Percentiles rank a stretch among this genome's conserved stretches.
phyloP scores from a whole-genome alignment of 108 stramenopile species.

The Chaetoceros muelleri region DNA sequence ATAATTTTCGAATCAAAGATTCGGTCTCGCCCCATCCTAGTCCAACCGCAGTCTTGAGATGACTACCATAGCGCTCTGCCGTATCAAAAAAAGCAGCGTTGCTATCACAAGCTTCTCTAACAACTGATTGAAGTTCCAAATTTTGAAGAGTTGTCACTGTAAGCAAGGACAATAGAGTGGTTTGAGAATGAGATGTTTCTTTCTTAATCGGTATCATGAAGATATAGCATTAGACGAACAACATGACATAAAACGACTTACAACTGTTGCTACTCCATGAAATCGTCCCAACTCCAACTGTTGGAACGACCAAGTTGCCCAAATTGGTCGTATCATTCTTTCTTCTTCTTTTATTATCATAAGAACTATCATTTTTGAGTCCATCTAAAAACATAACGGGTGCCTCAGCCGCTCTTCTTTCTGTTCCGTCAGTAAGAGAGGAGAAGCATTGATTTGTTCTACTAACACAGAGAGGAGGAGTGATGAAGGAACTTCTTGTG shows the following conservation, averaged over 20 bases:
- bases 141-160: constrained; percentile 27
- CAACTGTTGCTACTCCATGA: constrained; percentile 34
- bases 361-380: no score
- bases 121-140: constrained; percentile 26
- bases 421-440: no score
- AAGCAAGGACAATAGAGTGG: constrained; percentile 1
- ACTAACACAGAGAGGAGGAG: no score
- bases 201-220: not conserved
- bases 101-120: constrained; percentile 12
- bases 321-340: constrained; percentile 25
- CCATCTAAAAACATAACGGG: no score
- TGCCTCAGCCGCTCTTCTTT: no score
- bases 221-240: constrained; percentile 1
- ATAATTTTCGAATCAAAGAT: constrained; percentile 18
- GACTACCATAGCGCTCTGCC: constrained; percentile 49
- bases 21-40: constrained; percentile 50
- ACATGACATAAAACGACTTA: constrained; percentile 8
- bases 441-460: no score
- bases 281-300: constrained; percentile 49
- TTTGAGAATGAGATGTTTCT: not conserved
- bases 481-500: no score
- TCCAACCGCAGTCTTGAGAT: constrained; percentile 44
- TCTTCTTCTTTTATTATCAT: not conserved
- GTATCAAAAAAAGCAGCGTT: constrained; percentile 55
- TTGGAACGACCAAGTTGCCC: constrained; percentile 33